A percentile compares a stretch with the other conserved stretches of the same genome.
Conservation (phyloP, 2,329 filamentous ascomycete species). For the Bipolaris cookei region DNA sequence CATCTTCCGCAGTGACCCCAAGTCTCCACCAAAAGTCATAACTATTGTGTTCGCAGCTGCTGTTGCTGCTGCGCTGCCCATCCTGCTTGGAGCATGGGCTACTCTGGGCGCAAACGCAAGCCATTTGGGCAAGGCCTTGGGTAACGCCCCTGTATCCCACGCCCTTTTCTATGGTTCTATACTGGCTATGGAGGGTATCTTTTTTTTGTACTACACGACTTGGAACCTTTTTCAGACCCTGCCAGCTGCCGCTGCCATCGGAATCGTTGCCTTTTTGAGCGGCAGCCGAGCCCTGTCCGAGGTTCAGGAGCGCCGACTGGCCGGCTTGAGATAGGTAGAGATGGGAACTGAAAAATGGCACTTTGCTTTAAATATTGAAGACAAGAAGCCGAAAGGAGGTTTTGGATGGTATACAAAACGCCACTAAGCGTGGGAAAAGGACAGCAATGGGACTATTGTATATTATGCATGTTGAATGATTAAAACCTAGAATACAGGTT, state of each 20-base stretch:
- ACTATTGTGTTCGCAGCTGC: constrained; percentile 77
- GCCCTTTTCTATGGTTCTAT: constrained; percentile 85
- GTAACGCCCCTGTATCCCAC: constrained; percentile 80
- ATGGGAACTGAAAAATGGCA: background rate
- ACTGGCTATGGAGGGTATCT: constrained; percentile 84
- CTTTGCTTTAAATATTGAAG: background rate
- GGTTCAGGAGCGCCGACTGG: constrained; percentile 85
- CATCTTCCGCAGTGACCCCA: constrained; percentile 80
- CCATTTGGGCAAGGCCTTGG: constrained; percentile 77
- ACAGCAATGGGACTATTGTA: background rate
- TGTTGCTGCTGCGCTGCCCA: constrained; percentile 75
- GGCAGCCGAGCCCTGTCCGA: constrained; percentile 90
- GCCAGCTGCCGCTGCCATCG: constrained; percentile 72
- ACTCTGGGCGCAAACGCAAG: constrained; percentile 81
- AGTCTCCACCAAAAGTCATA: constrained; percentile 79
- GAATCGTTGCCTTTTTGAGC: constrained; percentile 77
- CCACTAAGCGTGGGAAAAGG: background rate
- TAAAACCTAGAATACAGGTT: background rate
- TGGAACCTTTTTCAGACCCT: constrained; percentile 94
- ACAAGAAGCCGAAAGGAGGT: background rate
- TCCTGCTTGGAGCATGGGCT: constrained; percentile 76
- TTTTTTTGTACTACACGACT: constrained; percentile 90
- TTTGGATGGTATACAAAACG: background rate
- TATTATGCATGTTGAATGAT: background rate
- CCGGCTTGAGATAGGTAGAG: constrained; percentile 64